These are phyloP conservation scores for Carpinus fangiana DNA, from an alignment of 306 rosid species.

Conservation along the genomic window DNA sequence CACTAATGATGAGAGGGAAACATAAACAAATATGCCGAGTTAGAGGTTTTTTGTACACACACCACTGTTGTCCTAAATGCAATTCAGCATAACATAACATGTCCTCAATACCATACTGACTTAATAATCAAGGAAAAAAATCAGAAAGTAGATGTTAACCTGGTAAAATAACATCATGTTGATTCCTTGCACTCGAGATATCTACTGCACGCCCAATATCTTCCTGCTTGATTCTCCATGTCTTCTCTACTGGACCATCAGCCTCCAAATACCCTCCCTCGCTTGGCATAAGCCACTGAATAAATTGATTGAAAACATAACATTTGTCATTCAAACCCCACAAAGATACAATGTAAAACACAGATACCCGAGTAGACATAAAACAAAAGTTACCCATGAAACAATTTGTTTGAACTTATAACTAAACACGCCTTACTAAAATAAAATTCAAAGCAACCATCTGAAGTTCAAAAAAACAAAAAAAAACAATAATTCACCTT, in stretches of 20 bases:
- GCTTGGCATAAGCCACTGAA: conserved; percentile 86
- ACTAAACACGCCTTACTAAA: neutral
- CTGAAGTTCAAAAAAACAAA: conserved; percentile 5
- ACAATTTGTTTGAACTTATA: neutral
- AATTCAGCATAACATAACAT: neutral
- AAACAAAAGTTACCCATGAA: neutral
- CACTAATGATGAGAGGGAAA: neutral
- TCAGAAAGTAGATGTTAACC: conserved; percentile 45
- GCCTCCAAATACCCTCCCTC: conserved; percentile 80
- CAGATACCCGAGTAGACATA: neutral
- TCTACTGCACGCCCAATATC: conserved; percentile 67
- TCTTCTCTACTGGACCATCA: conserved; percentile 77
- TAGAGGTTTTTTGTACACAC: neutral
- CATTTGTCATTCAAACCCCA: neutral
- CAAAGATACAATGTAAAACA: neutral
- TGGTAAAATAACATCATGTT: conserved; percentile 71
- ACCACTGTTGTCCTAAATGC: too few species aligned
- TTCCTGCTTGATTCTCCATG: conserved; percentile 75
- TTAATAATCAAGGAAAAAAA: conserved; percentile 11
- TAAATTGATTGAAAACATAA: conserved; percentile 8
- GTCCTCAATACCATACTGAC: neutral
- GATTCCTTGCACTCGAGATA: conserved; percentile 61
- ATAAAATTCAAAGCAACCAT: neutral
- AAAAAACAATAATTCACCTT: conserved; percentile 47
- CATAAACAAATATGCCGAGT: neutral